Conservation (phyloP, 1,139 yeast species). For the Arxiozyma heterogenica region DNA sequence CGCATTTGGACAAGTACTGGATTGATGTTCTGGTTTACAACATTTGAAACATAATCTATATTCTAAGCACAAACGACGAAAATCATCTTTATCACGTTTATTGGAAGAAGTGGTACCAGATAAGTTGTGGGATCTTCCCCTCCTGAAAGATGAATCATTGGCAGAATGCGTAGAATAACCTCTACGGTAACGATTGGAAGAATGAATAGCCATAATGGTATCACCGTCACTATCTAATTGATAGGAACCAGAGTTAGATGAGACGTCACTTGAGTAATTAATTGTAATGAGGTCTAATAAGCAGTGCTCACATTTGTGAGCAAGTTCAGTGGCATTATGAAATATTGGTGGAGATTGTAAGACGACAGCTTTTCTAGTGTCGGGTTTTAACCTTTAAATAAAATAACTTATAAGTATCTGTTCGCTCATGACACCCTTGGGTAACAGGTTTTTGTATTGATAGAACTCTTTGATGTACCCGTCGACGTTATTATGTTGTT, state of each 20-base stretch:
- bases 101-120: neutral
- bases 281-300: neutral
- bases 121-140: neutral
- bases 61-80: neutral
- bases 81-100: neutral
- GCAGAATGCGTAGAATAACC: neutral
- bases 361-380: neutral
- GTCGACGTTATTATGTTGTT: neutral
- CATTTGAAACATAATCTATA: neutral
- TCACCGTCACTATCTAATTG: neutral
- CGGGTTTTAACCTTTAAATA: neutral
- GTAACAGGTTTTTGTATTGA: neutral
- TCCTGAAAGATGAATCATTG: neutral
- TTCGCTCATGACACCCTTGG: neutral
- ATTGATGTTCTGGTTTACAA: neutral
- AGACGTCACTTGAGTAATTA: neutral
- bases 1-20: neutral
- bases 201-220: neutral
- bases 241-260: neutral
- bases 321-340: neutral
- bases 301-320: neutral
- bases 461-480: neutral
- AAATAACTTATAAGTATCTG: neutral
- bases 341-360: neutral
- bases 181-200: neutral